Base-by-base conservation (phyloP, 257 asterid species). In the Parsonsia alboflavescens region DNA sequence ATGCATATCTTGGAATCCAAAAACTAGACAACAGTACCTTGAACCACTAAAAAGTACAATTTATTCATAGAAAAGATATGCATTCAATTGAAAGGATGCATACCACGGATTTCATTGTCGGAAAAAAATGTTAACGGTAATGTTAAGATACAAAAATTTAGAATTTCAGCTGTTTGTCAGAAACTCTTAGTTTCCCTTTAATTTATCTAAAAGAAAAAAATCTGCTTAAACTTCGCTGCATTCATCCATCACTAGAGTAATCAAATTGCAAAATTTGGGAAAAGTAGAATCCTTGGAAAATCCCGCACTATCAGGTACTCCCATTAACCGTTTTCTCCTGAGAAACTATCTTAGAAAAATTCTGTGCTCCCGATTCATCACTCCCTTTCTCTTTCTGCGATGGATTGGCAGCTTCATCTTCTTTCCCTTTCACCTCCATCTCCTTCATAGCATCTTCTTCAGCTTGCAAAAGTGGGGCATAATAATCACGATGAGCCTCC, bases 401-500 rank as follows among this genome's bases (percentile, higher is more conserved):
- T 30, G 16, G 30, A 8, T 26, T 16, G 22, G 42, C 8, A 5
- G 26, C 42, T 49, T 70, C 62, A 24, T 15, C 42, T 7, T 5
- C 77, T 70, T 50, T 78, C 50, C 69, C 82, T 73, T 83, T 80
- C 76, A 79, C 86, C 77, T 84, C 92, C 81, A 84, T 72, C 52
- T 82, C 85, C 82, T 81, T 87, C 48, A 26, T 72, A 17, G 85
- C 90, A 75, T 85, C 91, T 68, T 82, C 93, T 69, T 86, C 86
- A 10, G 93, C 97, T 78, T 75, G 76, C 87, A 92, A 76, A 61
- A 92, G 76, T 0, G 97, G 97, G 0, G 82, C 91, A 64, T 90
- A 92, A 52, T 92, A 87, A 68, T 90, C 97, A 21, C 88, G 73
- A 77, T 92, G 87, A 45, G 79, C 94, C 73, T 90, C 91, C 98